Evolutionary conservation across 2,329 filamentous ascomycete species (phyloP).

Genomic region (Emmonsiellopsis sp.): DNA sequence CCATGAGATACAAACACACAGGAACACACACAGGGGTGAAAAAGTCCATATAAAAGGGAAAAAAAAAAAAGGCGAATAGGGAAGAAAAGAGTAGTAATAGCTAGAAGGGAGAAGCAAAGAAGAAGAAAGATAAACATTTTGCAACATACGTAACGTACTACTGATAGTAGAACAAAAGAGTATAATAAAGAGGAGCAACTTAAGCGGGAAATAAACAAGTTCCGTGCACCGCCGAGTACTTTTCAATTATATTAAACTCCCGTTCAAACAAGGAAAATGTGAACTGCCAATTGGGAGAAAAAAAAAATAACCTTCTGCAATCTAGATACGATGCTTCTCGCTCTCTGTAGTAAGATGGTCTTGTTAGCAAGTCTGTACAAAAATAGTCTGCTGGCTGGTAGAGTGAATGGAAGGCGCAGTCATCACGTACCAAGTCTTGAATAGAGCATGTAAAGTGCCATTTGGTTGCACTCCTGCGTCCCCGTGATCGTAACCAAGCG

Average conservation of each 20-base stretch:
- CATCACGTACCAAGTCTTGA: constrained; percentile 71
- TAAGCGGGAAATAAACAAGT: constrained; percentile 1
- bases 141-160: neutral
- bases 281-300: constrained; percentile 7
- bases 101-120: neutral
- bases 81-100: neutral
- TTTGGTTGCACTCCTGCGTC: constrained; percentile 96
- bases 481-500: constrained; percentile 94
- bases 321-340: constrained; percentile 62
- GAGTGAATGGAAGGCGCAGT: neutral
- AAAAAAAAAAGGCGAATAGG: neutral
- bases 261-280: constrained; percentile 15
- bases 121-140: neutral
- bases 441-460: constrained; percentile 99
- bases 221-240: neutral
- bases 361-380: constrained; percentile 6
- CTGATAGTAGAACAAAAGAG: neutral
- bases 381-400: neutral
- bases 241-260: constrained; percentile 21
- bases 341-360: constrained; percentile 45
- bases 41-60: neutral
- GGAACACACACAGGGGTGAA: neutral
- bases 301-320: constrained; percentile 7
- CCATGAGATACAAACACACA: neutral
- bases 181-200: neutral